Evolutionary conservation across 129 eudicot species (phyloP), one percentile per base, ranked within the genome.

Genomic region (Helianthus tuberosus): DNA sequence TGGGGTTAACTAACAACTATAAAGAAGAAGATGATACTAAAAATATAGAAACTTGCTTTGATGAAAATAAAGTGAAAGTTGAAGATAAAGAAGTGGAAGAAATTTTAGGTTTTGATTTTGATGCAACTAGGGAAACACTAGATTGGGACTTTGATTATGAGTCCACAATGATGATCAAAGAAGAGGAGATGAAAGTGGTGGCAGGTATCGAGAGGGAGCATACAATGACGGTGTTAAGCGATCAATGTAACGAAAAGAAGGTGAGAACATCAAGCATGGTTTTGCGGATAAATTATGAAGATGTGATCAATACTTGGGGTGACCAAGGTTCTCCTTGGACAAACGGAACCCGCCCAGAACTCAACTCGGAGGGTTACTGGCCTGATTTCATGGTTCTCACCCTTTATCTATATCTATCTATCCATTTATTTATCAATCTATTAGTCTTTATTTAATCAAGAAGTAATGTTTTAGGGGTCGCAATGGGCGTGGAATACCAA

Each of bases 251-350:
- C 2, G 36, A 57, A 23, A 5, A 1, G 63, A 57, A 20, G 35
- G 36, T 55, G 54, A 70, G 61, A 71, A 82, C 72, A 71, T 43
- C 66, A 3, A 71, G 72, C 51, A 84, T 81, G 59, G 32, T 64
- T 20, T 70, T 93, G 82, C 88, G 88, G 81, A 89, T 93, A 43
- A 82, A 89, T 69, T 84, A 93, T 41, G 98, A 86, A 3, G 86
- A 77, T 11, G 93, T 89, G n/a, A 87, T 88, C 35, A 69, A 69
- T 78, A 83, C 92, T 35, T 93, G 98, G 98, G 90, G 86, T 64
- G 80, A 75, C 69, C 87, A 88, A 82, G 86, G 89, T 47, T 93
- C 87, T 66, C 98, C 98, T 2, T 89, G 98, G 98, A 84, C 83
- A 8, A 71, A 76, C 12, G 95, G 96, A 73, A 64, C 64, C 39